Percentiles rank a stretch among this genome's conserved stretches.
Evolutionary conservation across 108 stramenopile genomes (phyloP).

Genomic region (Cylindrotheca closterium): DNA sequence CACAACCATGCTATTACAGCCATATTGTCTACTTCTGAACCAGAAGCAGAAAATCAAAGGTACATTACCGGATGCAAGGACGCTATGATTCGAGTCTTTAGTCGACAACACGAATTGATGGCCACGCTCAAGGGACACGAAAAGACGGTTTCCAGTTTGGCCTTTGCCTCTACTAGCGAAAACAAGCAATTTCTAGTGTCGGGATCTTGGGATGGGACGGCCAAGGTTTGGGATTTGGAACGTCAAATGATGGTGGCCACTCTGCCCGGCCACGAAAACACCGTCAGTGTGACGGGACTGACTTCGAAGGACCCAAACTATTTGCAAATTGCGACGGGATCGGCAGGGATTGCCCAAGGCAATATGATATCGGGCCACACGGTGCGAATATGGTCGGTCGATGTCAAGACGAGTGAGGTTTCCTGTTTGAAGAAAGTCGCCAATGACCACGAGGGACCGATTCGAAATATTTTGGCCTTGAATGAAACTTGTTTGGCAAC

Average conservation of each 20-base stretch:
- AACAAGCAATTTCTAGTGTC: constrained; percentile 47
- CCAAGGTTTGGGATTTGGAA: constrained; percentile 73
- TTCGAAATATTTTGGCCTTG: constrained; percentile 60
- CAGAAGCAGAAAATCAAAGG: no score
- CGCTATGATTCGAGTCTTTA: constrained; percentile 68
- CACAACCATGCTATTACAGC: constrained; percentile 56
- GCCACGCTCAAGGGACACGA: constrained; percentile 64
- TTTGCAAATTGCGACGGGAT: constrained; percentile 61
- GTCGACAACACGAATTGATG: constrained; percentile 45
- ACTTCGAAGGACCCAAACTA: constrained; percentile 7
- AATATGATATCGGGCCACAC: constrained; percentile 61
- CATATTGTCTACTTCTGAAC: constrained; percentile 8
- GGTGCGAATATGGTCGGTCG: constrained; percentile 68
- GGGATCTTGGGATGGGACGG: constrained; percentile 90
- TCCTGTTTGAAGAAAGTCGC: constrained; percentile 38
- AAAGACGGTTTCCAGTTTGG: constrained; percentile 78
- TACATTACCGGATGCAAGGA: constrained; percentile 85
- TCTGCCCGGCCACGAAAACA: constrained; percentile 78
- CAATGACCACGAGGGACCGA: constrained; percentile 84
- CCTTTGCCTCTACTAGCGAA: constrained; percentile 32
- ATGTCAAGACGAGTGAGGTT: constrained; percentile 37
- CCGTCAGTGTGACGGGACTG: constrained; percentile 71
- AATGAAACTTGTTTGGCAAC: constrained; percentile 64
- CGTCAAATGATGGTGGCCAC: constrained; percentile 48
- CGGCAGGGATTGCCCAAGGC: constrained; percentile 74